Conservation (phyloP, 257 asterid species). For the Lycium ferocissimum region DNA sequence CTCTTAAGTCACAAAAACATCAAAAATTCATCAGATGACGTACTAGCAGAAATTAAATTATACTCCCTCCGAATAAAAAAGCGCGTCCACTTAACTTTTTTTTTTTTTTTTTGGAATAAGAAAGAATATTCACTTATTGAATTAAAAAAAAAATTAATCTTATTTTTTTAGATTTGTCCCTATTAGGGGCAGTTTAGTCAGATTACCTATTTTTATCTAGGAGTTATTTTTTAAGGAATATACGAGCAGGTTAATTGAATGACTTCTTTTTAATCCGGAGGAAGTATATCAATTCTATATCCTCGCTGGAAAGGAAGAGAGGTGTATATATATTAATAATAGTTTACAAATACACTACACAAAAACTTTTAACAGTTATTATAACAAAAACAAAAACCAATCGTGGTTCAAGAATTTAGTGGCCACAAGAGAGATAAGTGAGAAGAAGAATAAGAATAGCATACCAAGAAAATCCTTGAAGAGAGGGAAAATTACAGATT, state of each 20-base stretch:
- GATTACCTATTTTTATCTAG: too few relatives aligned
- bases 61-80: too few relatives aligned
- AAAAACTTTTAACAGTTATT: neutral
- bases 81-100: too few relatives aligned
- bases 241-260: too few relatives aligned
- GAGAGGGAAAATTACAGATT: constrained; percentile 37
- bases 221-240: too few relatives aligned
- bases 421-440: constrained; percentile 36
- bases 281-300: neutral
- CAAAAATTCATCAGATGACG: constrained; percentile 17
- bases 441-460: too few relatives aligned
- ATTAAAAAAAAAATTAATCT: too few relatives aligned
- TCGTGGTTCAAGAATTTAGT: neutral
- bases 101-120: too few relatives aligned
- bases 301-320: neutral
- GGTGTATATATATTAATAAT: neutral
- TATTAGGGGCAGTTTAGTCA: too few relatives aligned
- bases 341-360: neutral
- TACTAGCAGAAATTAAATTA: neutral
- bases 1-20: constrained; percentile 31
- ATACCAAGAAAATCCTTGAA: constrained; percentile 28
- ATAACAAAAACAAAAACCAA: neutral
- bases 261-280: too few relatives aligned
- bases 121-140: too few relatives aligned
- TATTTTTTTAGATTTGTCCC: too few relatives aligned